Evolutionary conservation across 345 rosid species (phyloP).

Genomic region (Erysimum cheiranthoides): DNA sequence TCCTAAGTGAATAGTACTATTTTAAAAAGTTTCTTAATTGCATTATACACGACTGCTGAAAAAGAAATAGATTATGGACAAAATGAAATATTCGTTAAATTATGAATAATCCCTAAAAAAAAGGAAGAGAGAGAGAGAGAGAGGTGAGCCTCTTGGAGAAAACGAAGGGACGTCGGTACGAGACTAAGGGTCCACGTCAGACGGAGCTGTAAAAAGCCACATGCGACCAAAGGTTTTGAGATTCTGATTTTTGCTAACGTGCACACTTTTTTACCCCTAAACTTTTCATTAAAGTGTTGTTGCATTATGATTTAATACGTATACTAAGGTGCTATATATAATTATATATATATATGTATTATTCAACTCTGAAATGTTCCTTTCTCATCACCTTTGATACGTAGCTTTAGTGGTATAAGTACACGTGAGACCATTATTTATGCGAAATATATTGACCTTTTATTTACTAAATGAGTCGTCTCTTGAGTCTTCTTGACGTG

Average conservation of each 20-base stretch:
- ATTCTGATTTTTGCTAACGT: constrained; percentile 43
- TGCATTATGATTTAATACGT: constrained; percentile 8
- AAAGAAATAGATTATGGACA: neutral
- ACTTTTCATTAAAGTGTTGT: neutral
- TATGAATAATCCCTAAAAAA: neutral
- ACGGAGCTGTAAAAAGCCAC: constrained; percentile 33
- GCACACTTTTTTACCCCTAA: constrained; percentile 12
- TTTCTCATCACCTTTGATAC: constrained; percentile 9
- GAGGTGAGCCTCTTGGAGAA: constrained; percentile 32
- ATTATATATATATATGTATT: neutral
- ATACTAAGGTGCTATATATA: neutral
- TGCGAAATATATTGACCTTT: neutral
- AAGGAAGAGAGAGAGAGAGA: constrained; percentile 9
- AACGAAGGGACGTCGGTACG: constrained; percentile 49
- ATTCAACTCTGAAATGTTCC: constrained; percentile 2
- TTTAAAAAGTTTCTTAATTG: constrained; percentile 6
- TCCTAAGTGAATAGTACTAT: neutral
- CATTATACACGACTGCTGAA: constrained; percentile 28
- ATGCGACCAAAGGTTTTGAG: constrained; percentile 17
- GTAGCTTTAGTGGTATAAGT: constrained; percentile 13
- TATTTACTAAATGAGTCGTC: neutral
- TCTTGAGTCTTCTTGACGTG: neutral
- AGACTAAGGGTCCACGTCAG: constrained; percentile 49
- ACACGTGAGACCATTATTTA: constrained; percentile 7
- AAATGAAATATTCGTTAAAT: constrained; percentile 15